phyloP scores from a whole-genome alignment of 371 early-diverging fungal genomes.

The Modicella reniformis region DNA sequence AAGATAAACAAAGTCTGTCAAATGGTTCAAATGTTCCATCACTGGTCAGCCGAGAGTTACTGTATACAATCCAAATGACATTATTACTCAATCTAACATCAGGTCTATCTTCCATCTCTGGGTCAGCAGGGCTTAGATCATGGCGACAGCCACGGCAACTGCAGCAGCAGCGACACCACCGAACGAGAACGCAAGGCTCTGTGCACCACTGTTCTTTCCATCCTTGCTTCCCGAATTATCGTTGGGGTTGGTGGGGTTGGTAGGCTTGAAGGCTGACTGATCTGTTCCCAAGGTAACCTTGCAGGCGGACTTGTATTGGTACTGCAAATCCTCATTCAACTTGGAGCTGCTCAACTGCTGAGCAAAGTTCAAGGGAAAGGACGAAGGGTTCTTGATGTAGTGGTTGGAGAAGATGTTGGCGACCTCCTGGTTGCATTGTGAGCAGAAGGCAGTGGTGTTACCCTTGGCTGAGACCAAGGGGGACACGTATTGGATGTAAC shows the following conservation, averaged over 20 bases:
- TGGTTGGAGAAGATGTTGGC: constrained; percentile 52
- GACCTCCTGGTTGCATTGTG: constrained; percentile 44
- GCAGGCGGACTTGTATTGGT: constrained; percentile 40
- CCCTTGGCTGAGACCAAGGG: constrained; percentile 23
- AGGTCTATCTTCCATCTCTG: neutral
- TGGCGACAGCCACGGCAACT: constrained; percentile 17
- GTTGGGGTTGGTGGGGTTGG: neutral
- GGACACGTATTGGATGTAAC: constrained; percentile 49
- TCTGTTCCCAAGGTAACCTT: constrained; percentile 19
- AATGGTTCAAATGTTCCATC: no score
- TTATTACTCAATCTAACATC: no score
- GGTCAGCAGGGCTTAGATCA: constrained; percentile 3
- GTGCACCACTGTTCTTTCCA: constrained; percentile 6
- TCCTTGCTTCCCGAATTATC: neutral
- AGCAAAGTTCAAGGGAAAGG: constrained; percentile 35
- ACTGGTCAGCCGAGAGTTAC: no score
- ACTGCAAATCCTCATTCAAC: constrained; percentile 2
- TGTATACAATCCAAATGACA: no score
- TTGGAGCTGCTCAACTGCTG: constrained; percentile 17
- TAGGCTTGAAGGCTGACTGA: constrained; percentile 17
- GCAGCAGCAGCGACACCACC: constrained; percentile 29
- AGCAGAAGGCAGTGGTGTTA: constrained; percentile 35
- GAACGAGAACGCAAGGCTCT: constrained; percentile 3
- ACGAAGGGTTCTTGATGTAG: constrained; percentile 43
- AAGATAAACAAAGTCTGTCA: no score